phyloP scores from a whole-genome alignment of 148 eudicot species.

The Vaccinium macrocarpon region DNA sequence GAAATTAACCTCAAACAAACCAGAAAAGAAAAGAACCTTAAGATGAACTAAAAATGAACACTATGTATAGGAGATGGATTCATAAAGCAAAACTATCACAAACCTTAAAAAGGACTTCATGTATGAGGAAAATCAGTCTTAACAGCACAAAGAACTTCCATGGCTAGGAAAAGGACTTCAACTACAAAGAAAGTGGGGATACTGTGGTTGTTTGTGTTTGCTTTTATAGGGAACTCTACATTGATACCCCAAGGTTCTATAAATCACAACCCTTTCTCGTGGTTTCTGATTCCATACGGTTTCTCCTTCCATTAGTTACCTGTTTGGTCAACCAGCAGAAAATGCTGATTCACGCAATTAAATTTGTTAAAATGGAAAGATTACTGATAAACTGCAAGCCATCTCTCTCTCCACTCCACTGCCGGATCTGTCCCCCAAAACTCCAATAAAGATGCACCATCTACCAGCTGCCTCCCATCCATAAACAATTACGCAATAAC shows the following conservation, averaged over 20 bases:
- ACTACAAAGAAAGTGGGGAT: background rate
- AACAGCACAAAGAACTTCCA: background rate
- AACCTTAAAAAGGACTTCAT: background rate
- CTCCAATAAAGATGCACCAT: background rate
- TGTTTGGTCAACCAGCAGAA: background rate
- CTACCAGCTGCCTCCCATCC: background rate
- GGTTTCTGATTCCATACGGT: background rate
- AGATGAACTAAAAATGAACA: background rate
- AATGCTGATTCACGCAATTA: background rate
- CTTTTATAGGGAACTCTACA: background rate
- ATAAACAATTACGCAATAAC: background rate
- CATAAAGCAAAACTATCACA: background rate
- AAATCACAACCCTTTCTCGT: background rate
- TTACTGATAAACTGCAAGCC: background rate
- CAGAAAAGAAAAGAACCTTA: background rate
- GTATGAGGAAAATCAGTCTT: background rate
- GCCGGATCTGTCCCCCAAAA: background rate
- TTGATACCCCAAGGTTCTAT: background rate
- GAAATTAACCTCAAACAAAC: background rate
- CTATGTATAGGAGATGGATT: background rate
- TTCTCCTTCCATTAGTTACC: background rate
- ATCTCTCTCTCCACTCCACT: background rate
- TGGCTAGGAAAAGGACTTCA: background rate
- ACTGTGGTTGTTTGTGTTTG: background rate
- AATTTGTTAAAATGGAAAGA: background rate